phyloP scores from a whole-genome alignment of 495 filamentous ascomycete genomes.

The Penicillium simplicissimum region DNA sequence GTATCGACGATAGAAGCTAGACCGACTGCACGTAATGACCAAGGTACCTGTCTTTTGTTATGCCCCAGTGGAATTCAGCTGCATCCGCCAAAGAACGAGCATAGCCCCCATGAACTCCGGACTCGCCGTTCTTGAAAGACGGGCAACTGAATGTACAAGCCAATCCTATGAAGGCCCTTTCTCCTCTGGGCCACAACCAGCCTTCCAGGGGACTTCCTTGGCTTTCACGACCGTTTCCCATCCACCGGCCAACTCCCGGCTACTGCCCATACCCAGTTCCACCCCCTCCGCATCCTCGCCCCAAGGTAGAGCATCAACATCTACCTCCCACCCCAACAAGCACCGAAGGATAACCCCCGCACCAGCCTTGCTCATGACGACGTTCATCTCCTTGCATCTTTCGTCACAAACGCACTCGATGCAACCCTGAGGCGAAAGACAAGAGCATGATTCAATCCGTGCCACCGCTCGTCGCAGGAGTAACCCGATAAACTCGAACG shows the following conservation, averaged over 20 bases:
- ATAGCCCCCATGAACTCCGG: no score
- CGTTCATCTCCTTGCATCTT: conserved; percentile 82
- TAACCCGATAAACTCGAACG: conserved; percentile 86
- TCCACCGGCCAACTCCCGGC: conserved; percentile 62
- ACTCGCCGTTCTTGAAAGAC: background rate
- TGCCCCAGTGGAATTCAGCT: no score
- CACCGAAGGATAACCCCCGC: conserved; percentile 75
- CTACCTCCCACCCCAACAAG: conserved; percentile 67
- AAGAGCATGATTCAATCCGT: conserved; percentile 72
- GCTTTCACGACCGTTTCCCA: conserved; percentile 85
- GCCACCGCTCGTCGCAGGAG: conserved; percentile 76
- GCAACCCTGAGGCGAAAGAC: conserved; percentile 66
- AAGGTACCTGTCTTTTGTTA: no score
- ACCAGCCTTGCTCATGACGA: conserved; percentile 92
- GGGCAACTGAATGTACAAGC: background rate
- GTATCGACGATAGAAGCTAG: no score
- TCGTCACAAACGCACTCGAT: conserved; percentile 86
- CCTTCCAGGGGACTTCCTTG: conserved; percentile 55
- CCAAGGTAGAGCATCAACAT: conserved; percentile 80
- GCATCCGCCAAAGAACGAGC: no score
- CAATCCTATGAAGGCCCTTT: conserved; percentile 1
- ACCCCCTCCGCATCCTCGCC: conserved; percentile 57
- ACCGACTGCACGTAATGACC: no score
- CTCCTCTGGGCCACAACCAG: conserved; percentile 32
- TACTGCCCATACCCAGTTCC: conserved; percentile 30